Conservation (phyloP, 2,329 filamentous ascomycete species). For the Fusarium pininemorale region DNA sequence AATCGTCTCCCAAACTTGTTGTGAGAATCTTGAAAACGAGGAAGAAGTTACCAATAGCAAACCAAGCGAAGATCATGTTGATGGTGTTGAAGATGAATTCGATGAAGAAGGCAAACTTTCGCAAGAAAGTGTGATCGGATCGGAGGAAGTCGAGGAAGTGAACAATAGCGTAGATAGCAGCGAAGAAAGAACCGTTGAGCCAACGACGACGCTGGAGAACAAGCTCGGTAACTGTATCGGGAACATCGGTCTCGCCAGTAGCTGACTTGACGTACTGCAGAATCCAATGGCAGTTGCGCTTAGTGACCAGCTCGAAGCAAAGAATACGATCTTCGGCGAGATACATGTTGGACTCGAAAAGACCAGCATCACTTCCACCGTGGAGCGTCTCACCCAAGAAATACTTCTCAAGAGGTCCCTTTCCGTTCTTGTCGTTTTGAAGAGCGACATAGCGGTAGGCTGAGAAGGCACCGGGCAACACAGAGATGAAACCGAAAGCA, state of each 20-base stretch:
- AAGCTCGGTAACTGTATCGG: slow-evolving; percentile 91
- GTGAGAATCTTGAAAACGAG: slow-evolving; percentile 98
- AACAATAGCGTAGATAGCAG: slow-evolving; percentile 91
- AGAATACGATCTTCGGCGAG: slow-evolving; percentile 98
- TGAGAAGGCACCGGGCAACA: slow-evolving; percentile 97
- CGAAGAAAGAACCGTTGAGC: slow-evolving; percentile 98
- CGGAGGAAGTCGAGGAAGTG: slow-evolving; percentile 98
- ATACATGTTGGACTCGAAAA: slow-evolving; percentile 99
- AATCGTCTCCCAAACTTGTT: slow-evolving; percentile 75
- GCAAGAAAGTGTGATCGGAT: slow-evolving; percentile 85
- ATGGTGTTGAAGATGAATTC: slow-evolving; percentile 95
- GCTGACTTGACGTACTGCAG: slow-evolving; percentile 98
- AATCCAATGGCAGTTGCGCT: slow-evolving; percentile 97
- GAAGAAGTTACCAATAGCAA: slow-evolving; percentile 98
- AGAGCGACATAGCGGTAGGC: slow-evolving; percentile 94
- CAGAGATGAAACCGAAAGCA: slow-evolving; percentile 96
- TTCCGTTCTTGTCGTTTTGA: slow-evolving; percentile 94
- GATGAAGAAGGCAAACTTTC: slow-evolving; percentile 89
- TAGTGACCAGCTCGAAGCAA: slow-evolving; percentile 97
- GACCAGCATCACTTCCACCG: slow-evolving; percentile 87
- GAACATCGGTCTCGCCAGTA: slow-evolving; percentile 96
- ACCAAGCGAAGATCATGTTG: slow-evolving; percentile 99
- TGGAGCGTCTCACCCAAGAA: slow-evolving; percentile 98
- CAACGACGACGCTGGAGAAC: slow-evolving; percentile 95
- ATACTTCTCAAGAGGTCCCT: slow-evolving; percentile 94